Conservation (phyloP, 176 grass and related monocot species). For the Musa schizocarpa region DNA sequence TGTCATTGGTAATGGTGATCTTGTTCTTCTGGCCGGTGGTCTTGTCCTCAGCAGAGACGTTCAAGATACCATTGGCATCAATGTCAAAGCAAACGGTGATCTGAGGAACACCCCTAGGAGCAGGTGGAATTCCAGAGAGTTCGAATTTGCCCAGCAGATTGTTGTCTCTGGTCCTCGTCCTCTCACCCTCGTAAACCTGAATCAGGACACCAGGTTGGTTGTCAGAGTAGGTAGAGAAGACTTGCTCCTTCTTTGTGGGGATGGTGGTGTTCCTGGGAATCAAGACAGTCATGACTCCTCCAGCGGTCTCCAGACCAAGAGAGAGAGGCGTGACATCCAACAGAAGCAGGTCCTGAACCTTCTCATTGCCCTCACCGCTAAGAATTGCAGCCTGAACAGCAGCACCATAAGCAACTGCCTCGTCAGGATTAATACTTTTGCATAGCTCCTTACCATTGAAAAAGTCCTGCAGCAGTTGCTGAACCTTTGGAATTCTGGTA, state of each 20-base stretch:
- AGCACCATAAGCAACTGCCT: not conserved
- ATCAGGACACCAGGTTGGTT: not conserved
- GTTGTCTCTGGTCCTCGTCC: not conserved
- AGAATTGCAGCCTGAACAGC: not conserved
- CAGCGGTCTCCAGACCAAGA: not conserved
- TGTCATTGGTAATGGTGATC: slow-evolving; percentile 7
- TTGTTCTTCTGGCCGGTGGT: slow-evolving; percentile 1
- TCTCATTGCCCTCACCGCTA: not conserved
- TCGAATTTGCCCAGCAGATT: not conserved
- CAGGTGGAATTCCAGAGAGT: not conserved
- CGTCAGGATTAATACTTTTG: not conserved
- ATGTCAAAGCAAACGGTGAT: slow-evolving; percentile 6
- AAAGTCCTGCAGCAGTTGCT: not conserved
- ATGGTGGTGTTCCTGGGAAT: not conserved
- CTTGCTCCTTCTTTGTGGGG: not conserved
- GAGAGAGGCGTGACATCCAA: not conserved
- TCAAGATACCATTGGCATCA: slow-evolving; percentile 4
- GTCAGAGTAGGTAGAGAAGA: not conserved
- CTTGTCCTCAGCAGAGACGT: slow-evolving; percentile 6
- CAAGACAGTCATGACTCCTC: not conserved
- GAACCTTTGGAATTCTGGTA: slow-evolving; percentile 1
- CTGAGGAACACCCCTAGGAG: not conserved
- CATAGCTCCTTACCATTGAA: not conserved
- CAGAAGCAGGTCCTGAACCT: not conserved
- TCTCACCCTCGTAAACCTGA: not conserved